Conservation (phyloP, 495 filamentous ascomycete species). For the Cercophora samala region DNA sequence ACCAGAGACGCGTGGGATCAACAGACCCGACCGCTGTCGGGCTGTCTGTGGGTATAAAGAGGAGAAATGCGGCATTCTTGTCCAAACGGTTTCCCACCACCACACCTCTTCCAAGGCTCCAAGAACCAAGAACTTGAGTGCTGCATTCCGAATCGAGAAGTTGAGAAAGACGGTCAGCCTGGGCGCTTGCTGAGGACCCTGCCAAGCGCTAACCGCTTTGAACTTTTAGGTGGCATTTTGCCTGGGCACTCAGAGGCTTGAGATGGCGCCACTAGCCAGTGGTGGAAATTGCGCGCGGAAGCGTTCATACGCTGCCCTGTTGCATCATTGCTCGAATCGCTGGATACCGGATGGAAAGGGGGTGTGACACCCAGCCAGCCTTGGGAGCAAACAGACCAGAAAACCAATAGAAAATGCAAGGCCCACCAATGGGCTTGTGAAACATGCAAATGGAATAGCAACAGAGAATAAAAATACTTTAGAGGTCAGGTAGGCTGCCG, state of each 20-base stretch:
- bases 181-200: conserved; percentile 16
- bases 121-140: background rate
- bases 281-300: conserved; percentile 12
- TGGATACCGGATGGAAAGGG: conserved; percentile 2
- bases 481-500: background rate
- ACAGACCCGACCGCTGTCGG: background rate
- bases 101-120: background rate
- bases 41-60: background rate
- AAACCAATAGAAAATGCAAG: background rate
- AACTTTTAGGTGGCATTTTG: conserved; percentile 2
- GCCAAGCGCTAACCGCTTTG: conserved; percentile 20
- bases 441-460: background rate
- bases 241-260: conserved; percentile 2
- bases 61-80: background rate
- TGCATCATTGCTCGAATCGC: background rate
- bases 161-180: conserved; percentile 12
- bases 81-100: background rate
- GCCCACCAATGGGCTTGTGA: background rate
- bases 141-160: conserved; percentile 3
- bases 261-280: conserved; percentile 13
- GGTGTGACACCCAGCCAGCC: background rate
- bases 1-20: background rate
- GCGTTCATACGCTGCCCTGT: conserved; percentile 4
- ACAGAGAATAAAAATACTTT: background rate
- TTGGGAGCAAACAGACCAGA: background rate